Percentiles rank a stretch among this genome's conserved stretches.
These are phyloP conservation scores for Wickerhamiella vanderwaltii DNA, from an alignment of 805 yeast species.

Conservation along the genomic window DNA sequence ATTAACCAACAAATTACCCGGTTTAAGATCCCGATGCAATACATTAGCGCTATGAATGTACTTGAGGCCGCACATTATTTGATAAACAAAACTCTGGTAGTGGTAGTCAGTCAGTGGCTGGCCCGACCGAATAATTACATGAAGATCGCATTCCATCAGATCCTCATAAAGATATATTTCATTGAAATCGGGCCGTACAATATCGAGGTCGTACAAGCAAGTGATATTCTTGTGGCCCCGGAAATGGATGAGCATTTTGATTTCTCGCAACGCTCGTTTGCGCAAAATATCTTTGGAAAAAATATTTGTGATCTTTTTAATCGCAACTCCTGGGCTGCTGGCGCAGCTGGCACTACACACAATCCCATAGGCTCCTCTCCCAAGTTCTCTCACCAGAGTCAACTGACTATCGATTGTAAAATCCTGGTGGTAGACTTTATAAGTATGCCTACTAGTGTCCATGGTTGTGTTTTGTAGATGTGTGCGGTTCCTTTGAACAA, in stretches of 20 bases:
- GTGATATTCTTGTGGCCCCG: slow-evolving; percentile 95
- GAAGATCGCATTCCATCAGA: slow-evolving; percentile 98
- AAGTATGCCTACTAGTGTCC: slow-evolving; percentile 24
- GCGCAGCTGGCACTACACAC: slow-evolving; percentile 73
- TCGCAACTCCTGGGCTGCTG: slow-evolving; percentile 78
- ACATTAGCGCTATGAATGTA: slow-evolving; percentile 91
- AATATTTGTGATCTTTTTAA: slow-evolving; percentile 89
- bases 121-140: slow-evolving; percentile 87
- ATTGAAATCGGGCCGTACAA: slow-evolving; percentile 71
- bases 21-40: slow-evolving; percentile 85
- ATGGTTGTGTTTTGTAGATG: background rate
- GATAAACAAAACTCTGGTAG: slow-evolving; percentile 85
- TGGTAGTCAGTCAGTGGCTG: slow-evolving; percentile 85
- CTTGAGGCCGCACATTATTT: slow-evolving; percentile 78
- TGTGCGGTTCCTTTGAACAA: background rate
- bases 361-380: slow-evolving; percentile 96
- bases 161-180: slow-evolving; percentile 92
- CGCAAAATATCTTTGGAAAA: slow-evolving; percentile 83
- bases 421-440: slow-evolving; percentile 76
- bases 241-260: slow-evolving; percentile 81
- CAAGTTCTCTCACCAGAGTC: slow-evolving; percentile 81
- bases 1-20: slow-evolving; percentile 72
- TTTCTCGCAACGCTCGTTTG: slow-evolving; percentile 81
- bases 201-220: slow-evolving; percentile 86
- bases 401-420: slow-evolving; percentile 83